These are phyloP conservation scores for Arthrobotrys pseudoclavata DNA, from an alignment of 2,329 filamentous ascomycete species.

Conservation along the genomic window DNA sequence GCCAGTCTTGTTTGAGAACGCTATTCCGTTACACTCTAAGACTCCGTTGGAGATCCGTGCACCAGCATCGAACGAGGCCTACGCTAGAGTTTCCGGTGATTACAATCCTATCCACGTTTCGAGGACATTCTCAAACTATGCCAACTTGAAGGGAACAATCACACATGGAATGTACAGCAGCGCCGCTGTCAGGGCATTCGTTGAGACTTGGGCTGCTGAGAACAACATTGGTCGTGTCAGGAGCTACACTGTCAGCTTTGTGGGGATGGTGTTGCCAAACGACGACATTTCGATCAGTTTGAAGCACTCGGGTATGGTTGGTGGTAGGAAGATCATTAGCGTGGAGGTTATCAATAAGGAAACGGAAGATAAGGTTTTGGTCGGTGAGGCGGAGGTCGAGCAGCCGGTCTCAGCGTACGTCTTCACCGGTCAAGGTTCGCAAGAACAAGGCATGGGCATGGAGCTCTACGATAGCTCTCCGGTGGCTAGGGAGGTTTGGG, in stretches of 20 bases:
- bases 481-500: slow-evolving; percentile 97
- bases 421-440: slow-evolving; percentile 97
- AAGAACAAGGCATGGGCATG: slow-evolving; percentile 99
- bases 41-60: slow-evolving; percentile 88
- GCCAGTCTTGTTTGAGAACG: slow-evolving; percentile 95
- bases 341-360: slow-evolving; percentile 96
- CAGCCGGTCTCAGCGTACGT: slow-evolving; percentile 97
- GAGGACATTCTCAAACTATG: slow-evolving; percentile 94
- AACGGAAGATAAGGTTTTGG: slow-evolving; percentile 93
- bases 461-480: slow-evolving; percentile 93
- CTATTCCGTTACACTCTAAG: slow-evolving; percentile 94
- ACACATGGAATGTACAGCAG: slow-evolving; percentile 99
- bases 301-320: slow-evolving; percentile 97
- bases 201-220: slow-evolving; percentile 99
- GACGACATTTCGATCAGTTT: slow-evolving; percentile 95
- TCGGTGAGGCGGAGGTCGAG: slow-evolving; percentile 96
- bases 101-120: slow-evolving; percentile 99
- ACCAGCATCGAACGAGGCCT: slow-evolving; percentile 96
- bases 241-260: slow-evolving; percentile 94
- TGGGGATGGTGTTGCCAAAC: slow-evolving; percentile 98
- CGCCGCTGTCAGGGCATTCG: slow-evolving; percentile 91
- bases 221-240: slow-evolving; percentile 97
- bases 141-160: slow-evolving; percentile 94
- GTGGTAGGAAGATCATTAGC: slow-evolving; percentile 99
- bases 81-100: slow-evolving; percentile 96